Conservation (phyloP, 2,329 filamentous ascomycete species). For the Zopfia rhizophila region DNA sequence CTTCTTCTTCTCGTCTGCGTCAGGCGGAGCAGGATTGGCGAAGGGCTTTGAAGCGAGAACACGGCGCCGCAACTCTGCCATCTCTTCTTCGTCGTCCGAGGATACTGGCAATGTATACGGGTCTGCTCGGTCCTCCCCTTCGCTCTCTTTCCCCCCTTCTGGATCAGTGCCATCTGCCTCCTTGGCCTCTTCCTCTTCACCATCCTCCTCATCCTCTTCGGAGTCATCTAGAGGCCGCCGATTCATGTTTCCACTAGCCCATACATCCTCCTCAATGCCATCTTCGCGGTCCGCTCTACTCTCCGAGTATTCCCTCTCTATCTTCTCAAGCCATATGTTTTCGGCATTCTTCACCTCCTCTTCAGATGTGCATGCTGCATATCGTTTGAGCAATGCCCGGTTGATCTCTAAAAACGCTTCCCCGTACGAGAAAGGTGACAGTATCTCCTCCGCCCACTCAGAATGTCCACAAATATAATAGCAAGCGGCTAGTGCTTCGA, state of each 20-base stretch:
- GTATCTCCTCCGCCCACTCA: constrained; percentile 88
- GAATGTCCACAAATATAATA: constrained; percentile 92
- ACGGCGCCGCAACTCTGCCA: constrained; percentile 89
- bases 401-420: constrained; percentile 92
- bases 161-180: constrained; percentile 53
- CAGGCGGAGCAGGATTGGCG: constrained; percentile 64
- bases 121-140: constrained; percentile 66
- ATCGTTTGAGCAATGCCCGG: constrained; percentile 79
- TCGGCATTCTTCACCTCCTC: constrained; percentile 85
- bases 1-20: constrained; percentile 59
- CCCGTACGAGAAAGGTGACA: constrained; percentile 89
- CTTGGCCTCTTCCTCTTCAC: constrained; percentile 47
- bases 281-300: constrained; percentile 74
- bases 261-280: constrained; percentile 74
- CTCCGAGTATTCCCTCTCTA: constrained; percentile 89
- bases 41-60: constrained; percentile 95
- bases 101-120: constrained; percentile 79
- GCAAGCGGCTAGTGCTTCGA: constrained; percentile 90
- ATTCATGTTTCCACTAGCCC: constrained; percentile 92
- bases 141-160: constrained; percentile 55
- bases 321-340: constrained; percentile 85
- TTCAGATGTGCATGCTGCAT: constrained; percentile 84
- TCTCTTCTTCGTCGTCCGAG: constrained; percentile 84
- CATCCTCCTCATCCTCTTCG: constrained; percentile 62
- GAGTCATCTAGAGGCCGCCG: constrained; percentile 60